Evolutionary conservation across 805 yeast genomes (phyloP), one percentile per base, ranked within the genome.

Genomic region (Ogataea naganishii): DNA sequence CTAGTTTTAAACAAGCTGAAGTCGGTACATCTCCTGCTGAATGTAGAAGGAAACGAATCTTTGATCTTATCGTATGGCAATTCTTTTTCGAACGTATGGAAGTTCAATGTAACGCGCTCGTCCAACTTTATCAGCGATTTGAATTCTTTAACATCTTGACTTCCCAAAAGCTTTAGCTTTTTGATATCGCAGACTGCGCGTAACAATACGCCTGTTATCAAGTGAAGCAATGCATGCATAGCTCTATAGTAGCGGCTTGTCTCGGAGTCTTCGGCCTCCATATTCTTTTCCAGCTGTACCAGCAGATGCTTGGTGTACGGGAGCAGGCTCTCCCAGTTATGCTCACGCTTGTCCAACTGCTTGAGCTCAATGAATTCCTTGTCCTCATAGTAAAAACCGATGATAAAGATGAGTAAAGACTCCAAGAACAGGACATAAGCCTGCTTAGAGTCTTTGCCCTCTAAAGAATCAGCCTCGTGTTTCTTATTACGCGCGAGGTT

Each of bases 321-420:
- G 8, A 31, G 17, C 24, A 31, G 20, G 6, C 15, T 31, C 15
- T 6, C 13, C 34, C 34, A 31, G 20, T 20, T 26, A 11, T 15
- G 11, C 14, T 31, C 34, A 11, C 24, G 12, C 9, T 22, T 14
- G 12, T 14, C 23, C n/a, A 27, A 27, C 15, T 27, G 29, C 3
- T 20, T 20, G 18, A 19, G 4, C 8, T 27, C 14, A n/a, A 15
- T 27, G 4, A 19, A 13, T 5, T 27, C 23, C 23, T 15, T 27
- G 18, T 48, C 55, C 27, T 46, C 44, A 6, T 34, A 27, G 15
- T 37, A 34, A 16, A 49, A 42, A 13, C 43, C 46, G n/a, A 46
- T 29, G 7, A 49, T 35, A 28, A 47, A 49, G 6, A 49, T 26
- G 4, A 51, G 17, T 16, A 45, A 31, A 1, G 56, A 49, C 26